A percentile compares a stretch with the other conserved stretches of the same genome.
Conservation (phyloP, 2,329 filamentous ascomycete species). For the Celoporthe dispersa region DNA sequence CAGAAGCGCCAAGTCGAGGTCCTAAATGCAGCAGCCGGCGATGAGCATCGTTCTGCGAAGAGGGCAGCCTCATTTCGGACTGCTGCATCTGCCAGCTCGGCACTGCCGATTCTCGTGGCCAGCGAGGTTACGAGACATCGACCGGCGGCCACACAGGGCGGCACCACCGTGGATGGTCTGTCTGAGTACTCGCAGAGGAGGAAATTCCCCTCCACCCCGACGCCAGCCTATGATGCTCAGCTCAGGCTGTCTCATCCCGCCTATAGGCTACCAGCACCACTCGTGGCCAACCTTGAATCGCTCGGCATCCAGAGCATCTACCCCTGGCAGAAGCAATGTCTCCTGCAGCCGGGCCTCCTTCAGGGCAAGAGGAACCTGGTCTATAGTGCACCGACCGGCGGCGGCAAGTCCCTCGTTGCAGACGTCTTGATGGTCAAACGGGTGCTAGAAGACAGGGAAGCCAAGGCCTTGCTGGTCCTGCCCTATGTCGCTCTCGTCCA, state of each 20-base stretch:
- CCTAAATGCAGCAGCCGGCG: constrained; percentile 8
- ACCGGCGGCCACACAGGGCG: constrained; percentile 7
- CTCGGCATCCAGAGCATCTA: constrained; percentile 77
- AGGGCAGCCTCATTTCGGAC: constrained; percentile 18
- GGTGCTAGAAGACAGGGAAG: constrained; percentile 63
- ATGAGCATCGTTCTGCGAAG: constrained; percentile 8
- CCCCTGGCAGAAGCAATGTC: constrained; percentile 78
- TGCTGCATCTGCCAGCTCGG: constrained; percentile 24
- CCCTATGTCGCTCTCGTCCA: constrained; percentile 81
- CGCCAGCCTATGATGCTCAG: constrained; percentile 54
- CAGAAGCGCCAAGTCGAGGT: constrained; percentile 35
- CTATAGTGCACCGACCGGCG: constrained; percentile 80
- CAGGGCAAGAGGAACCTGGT: constrained; percentile 70
- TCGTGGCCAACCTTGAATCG: constrained; percentile 67
- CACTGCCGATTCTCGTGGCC: constrained; percentile 38
- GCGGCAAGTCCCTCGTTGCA: constrained; percentile 77
- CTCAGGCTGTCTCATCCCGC: constrained; percentile 65
- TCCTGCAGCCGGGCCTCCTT: constrained; percentile 69
- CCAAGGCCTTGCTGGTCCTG: constrained; percentile 73
- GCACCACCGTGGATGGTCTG: constrained; percentile 32
- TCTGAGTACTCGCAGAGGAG: constrained; percentile 64
- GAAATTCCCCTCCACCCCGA: constrained; percentile 57
- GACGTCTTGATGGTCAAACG: constrained; percentile 74
- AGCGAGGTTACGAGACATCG: constrained; percentile 48
- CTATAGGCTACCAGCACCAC: constrained; percentile 63